A percentile compares a stretch with the other conserved stretches of the same genome.
phyloP scores from a whole-genome alignment of 176 grass and related monocot genomes.

The Stipa capillata region DNA sequence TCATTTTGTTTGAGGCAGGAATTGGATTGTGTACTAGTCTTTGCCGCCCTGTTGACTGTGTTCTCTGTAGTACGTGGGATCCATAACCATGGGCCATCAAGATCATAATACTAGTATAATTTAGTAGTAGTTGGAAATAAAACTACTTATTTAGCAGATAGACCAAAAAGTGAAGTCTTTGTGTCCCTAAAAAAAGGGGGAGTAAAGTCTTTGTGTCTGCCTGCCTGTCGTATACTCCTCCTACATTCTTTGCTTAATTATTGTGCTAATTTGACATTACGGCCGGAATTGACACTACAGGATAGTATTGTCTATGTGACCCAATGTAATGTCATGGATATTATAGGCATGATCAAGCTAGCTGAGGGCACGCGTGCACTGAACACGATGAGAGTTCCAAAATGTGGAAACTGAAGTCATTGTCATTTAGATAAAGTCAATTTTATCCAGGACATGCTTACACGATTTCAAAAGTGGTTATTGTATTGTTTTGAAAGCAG shows the following conservation, averaged over 20 bases:
- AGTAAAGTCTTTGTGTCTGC: neutral
- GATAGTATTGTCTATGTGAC: neutral
- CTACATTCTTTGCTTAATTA: neutral
- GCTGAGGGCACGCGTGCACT: neutral
- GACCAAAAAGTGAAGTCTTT: neutral
- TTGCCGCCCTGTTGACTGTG: neutral
- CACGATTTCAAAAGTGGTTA: neutral
- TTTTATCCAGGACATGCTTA: neutral
- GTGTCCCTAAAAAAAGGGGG: neutral
- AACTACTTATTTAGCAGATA: neutral
- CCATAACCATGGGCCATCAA: neutral
- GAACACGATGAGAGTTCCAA: neutral
- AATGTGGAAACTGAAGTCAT: neutral
- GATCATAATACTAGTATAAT: neutral
- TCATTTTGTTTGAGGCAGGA: conserved; percentile 6
- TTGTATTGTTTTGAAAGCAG: neutral
- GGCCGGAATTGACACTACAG: neutral
- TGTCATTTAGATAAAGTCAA: neutral
- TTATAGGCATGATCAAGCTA: neutral
- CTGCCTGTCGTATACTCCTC: neutral
- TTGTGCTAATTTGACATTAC: neutral
- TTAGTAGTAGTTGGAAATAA: neutral
- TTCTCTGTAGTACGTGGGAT: neutral
- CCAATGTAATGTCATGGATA: neutral
- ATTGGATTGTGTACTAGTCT: neutral